Base-by-base conservation (phyloP, 169 alveolate species). In the Neospora caninum region DNA sequence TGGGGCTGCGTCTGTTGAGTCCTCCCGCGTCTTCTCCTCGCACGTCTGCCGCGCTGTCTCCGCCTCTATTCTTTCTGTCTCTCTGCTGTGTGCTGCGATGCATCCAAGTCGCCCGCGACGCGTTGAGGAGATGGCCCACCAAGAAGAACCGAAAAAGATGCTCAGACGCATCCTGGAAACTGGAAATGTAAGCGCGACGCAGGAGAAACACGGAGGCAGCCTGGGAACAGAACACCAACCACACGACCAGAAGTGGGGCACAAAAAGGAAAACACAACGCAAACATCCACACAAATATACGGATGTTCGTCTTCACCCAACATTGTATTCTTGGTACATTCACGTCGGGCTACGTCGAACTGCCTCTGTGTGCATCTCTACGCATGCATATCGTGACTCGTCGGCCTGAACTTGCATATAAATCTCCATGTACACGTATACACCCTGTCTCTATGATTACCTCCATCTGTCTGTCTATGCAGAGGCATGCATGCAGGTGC, bases 121-220 rank as follows among this genome's bases (percentile, higher is more conserved):
- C 80, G 67, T 94, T 1, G 92, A 84, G 53, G 96, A 94, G 82
- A 94, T 94, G 34, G 82, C 93, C 29, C 96, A 94, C 91, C 96
- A 94, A 91, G 91, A 22, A 31, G 96, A 94, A 39, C 95, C 93
- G 25, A 91, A 87, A 91, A 78, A 86, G 0, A 88, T 91, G 67
- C 95, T 94, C 39, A 20, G 82, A 7, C 80, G 92, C 38, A 73
- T 91, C n/a, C 45, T 94, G 36, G 92, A 89, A 29, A 91, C 92
- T 2, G 95, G 94, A 13, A 94, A 94, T 39, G 96, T 94, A 73
- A 42, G 96, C 42, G 36, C 38, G 29, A 20, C 22, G 58, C 36
- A 27, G 1, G 13, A 7, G 58, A 45, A 34, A 16, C 41, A 9
- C 45, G 31, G 13, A 16, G 25, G 9, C 42, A 54, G 6, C 18